Evolutionary conservation across 208 protist genomes (phyloP).

Genomic region (Crithidia bombi): DNA sequence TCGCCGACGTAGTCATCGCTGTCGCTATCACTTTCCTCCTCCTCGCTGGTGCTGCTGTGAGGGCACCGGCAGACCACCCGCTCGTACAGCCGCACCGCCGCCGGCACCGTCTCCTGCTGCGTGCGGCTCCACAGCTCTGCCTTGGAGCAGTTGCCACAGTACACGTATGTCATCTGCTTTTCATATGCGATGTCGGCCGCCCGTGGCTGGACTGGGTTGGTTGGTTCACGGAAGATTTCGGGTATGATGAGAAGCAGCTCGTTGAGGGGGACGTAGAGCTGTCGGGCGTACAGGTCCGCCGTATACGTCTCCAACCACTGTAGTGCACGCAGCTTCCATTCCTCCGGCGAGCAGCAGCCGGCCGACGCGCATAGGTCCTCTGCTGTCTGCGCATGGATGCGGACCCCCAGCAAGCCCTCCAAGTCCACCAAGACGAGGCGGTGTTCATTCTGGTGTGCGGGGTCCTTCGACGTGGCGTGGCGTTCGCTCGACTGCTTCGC

Average conservation of each 20-base stretch:
- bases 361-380: slow-evolving; percentile 6
- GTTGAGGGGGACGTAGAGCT: slow-evolving; percentile 83
- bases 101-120: slow-evolving; percentile 25
- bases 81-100: slow-evolving; percentile 33
- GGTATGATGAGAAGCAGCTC: slow-evolving; percentile 82
- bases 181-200: slow-evolving; percentile 77
- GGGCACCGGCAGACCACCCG: slow-evolving; percentile 19
- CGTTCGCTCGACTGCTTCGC: not conserved
- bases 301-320: slow-evolving; percentile 88
- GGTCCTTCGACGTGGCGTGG: not conserved
- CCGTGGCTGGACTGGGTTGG: slow-evolving; percentile 64
- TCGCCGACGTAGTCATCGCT: no score
- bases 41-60: slow-evolving; percentile 28
- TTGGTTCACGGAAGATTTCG: slow-evolving; percentile 64
- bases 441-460: not conserved
- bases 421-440: slow-evolving; percentile 9
- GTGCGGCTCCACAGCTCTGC: slow-evolving; percentile 44
- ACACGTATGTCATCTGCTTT: slow-evolving; percentile 86
- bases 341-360: slow-evolving; percentile 35
- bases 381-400: slow-evolving; percentile 13
- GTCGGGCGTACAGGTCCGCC: slow-evolving; percentile 49
- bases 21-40: not conserved
- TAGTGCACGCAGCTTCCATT: slow-evolving; percentile 79
- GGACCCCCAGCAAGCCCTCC: slow-evolving; percentile 29
- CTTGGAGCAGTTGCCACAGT: slow-evolving; percentile 72